Conservation (phyloP, 352 stramenopile species). For the Globisporangium camurandrum region DNA sequence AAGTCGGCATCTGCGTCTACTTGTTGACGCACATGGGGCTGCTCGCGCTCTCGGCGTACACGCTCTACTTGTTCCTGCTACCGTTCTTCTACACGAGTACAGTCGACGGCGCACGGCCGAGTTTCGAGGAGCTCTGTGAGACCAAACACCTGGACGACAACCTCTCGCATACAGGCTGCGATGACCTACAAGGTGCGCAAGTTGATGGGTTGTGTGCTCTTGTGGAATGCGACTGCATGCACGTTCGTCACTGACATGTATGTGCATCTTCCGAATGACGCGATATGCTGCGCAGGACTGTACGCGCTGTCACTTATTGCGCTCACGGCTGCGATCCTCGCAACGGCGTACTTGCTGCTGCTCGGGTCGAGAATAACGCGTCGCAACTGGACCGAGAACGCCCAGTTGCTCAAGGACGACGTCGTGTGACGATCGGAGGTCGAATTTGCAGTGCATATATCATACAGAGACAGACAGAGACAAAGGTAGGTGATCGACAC, state of each 20-base stretch:
- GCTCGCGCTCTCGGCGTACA: slow-evolving; percentile 31
- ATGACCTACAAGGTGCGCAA: slow-evolving; percentile 26
- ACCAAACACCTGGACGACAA: slow-evolving; percentile 30
- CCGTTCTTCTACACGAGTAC: slow-evolving; percentile 19
- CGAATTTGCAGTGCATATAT: too few species aligned
- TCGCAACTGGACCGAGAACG: slow-evolving; percentile 29
- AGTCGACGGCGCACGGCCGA: background rate
- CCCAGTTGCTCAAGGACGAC: slow-evolving; percentile 26
- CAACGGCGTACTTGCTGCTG: slow-evolving; percentile 31
- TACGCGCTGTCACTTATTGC: slow-evolving; percentile 36
- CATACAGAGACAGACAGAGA: too few species aligned
- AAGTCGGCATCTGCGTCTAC: slow-evolving; percentile 34
- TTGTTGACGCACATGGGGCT: slow-evolving; percentile 30
- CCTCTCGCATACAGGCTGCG: slow-evolving; percentile 34
- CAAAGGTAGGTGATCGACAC: too few species aligned
- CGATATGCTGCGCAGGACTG: slow-evolving; percentile 13
- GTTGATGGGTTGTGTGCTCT: too few species aligned
- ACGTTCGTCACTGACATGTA: too few species aligned
- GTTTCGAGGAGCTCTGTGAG: slow-evolving; percentile 22
- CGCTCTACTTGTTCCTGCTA: slow-evolving; percentile 26
- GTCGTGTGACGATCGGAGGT: slow-evolving; percentile 6
- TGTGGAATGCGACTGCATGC: too few species aligned
- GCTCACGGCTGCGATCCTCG: slow-evolving; percentile 29
- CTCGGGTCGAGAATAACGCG: slow-evolving; percentile 38
- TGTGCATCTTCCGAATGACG: background rate